Base-by-base conservation (phyloP, 2,329 filamentous ascomycete species). In the Pyricularia sp. region DNA sequence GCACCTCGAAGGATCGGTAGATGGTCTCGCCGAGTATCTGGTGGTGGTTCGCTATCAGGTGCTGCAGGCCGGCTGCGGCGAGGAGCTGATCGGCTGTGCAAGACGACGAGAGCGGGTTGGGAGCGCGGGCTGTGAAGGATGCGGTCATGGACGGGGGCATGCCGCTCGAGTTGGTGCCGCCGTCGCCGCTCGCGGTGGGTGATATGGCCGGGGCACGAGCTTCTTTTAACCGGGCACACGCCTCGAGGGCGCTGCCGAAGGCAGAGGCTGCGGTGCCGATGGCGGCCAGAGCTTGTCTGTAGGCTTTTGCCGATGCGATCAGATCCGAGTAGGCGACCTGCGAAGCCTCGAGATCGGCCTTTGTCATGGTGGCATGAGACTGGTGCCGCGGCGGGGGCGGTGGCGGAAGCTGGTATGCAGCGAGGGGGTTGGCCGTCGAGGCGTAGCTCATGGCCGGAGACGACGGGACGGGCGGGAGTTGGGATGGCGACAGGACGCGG, bases 21-120 rank as follows among this genome's bases (percentile, higher is more conserved):
- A 89, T 84, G 0, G 85, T 88, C 74, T 89, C 86, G 68, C 81
- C 84, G 3, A 89, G 80, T 69, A 89, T 88, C 71, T 88, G 85
- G 73, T 88, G 84, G 76, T 89, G 86, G 75, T 88, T 89, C 60
- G 86, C 86, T 66, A 88, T 78, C 24, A 89, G 79, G 70, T 88
- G 84, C 72, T 89, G 86, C 55, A 88, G 79, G 44, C 86, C 86
- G 40, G 84, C 83, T 13, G 85, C 83, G 33, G 84, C 81, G 66
- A 89, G 77, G 60, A 89, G 77, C 64, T 80, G 79, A 73, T 88
- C 85, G 19, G 85, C 86, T 0, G 86, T 88, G 75, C 85, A 88
- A 44, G 78, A 67, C 9, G 60, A 62, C 22, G 60, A 40, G 31
- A 44, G 31, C 13, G 30, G 24, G 49, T 30, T 30, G 4, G 44